Evolutionary conservation across 176 grass and related monocot species (phyloP).

Genomic region (Tillandsia leiboldiana): DNA sequence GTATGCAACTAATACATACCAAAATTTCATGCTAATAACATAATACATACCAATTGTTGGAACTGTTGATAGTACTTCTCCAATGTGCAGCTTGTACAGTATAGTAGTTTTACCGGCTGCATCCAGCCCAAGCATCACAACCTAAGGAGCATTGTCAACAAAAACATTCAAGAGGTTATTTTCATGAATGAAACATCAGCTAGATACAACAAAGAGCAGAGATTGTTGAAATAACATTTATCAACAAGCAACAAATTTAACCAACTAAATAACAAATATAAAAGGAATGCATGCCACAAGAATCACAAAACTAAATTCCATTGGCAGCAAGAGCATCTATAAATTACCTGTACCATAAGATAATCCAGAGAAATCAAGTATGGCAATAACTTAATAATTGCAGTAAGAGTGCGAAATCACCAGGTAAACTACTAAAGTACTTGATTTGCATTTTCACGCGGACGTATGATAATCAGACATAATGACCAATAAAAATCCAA

Average conservation of each 20-base stretch:
- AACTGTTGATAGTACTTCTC: slow-evolving; percentile 89
- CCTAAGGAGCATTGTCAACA: slow-evolving; percentile 24
- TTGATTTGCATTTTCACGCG: no score
- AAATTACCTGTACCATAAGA: no score
- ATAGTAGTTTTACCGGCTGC: slow-evolving; percentile 97
- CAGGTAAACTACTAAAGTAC: no score
- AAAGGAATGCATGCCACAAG: background rate
- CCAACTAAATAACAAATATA: background rate
- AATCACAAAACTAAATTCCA: background rate
- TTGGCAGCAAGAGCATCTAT: background rate
- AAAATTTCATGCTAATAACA: background rate
- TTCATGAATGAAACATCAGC: background rate
- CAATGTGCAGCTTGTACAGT: slow-evolving; percentile 92
- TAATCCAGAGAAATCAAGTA: no score
- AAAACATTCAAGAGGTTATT: background rate
- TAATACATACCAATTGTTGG: slow-evolving; percentile 64
- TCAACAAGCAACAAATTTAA: background rate
- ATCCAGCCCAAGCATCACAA: slow-evolving; percentile 96
- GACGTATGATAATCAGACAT: no score
- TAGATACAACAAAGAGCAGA: background rate
- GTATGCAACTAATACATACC: background rate
- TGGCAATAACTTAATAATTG: no score
- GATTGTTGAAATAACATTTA: no score
- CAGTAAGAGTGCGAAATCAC: no score
- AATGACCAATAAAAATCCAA: no score